These are phyloP conservation scores for Yarrowia bubula DNA, from an alignment of 805 yeast genomes.

Conservation along the genomic window DNA sequence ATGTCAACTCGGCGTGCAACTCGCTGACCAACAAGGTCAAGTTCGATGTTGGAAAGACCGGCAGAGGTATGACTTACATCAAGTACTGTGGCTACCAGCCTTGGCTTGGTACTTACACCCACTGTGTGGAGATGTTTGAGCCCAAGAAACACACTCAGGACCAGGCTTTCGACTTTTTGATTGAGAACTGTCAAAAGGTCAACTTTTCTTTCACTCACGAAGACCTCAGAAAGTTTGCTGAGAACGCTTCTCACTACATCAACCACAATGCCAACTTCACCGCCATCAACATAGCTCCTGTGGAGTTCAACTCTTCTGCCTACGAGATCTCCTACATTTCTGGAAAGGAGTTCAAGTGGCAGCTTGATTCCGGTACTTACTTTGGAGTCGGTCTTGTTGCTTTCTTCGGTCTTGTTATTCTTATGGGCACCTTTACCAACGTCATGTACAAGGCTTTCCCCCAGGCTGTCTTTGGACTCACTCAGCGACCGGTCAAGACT, in stretches of 20 bases:
- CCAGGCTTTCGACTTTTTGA: conserved; percentile 8
- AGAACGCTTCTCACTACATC: background rate
- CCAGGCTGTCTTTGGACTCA: background rate
- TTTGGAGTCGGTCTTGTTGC: conserved; percentile 36
- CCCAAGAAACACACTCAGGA: background rate
- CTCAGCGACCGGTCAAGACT: conserved; percentile 19
- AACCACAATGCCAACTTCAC: conserved; percentile 22
- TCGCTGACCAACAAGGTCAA: conserved; percentile 12
- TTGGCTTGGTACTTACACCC: conserved; percentile 24
- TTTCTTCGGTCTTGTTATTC: conserved; percentile 38
- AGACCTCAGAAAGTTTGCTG: background rate
- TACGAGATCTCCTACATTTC: background rate
- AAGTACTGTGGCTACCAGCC: conserved; percentile 23
- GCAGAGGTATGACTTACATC: conserved; percentile 4
- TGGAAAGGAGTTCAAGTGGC: conserved; percentile 9
- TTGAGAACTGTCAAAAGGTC: conserved; percentile 11
- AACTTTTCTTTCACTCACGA: background rate
- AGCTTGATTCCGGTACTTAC: conserved; percentile 21
- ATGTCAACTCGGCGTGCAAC: conserved; percentile 12
- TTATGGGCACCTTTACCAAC: conserved; percentile 33
- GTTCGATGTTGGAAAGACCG: conserved; percentile 8
- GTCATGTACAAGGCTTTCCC: conserved; percentile 30
- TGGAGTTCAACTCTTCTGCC: conserved; percentile 5
- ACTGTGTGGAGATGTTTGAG: conserved; percentile 7
- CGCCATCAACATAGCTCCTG: conserved; percentile 16